Conservation (phyloP, 441 rosid species). For the Pelargonium citronellum region DNA sequence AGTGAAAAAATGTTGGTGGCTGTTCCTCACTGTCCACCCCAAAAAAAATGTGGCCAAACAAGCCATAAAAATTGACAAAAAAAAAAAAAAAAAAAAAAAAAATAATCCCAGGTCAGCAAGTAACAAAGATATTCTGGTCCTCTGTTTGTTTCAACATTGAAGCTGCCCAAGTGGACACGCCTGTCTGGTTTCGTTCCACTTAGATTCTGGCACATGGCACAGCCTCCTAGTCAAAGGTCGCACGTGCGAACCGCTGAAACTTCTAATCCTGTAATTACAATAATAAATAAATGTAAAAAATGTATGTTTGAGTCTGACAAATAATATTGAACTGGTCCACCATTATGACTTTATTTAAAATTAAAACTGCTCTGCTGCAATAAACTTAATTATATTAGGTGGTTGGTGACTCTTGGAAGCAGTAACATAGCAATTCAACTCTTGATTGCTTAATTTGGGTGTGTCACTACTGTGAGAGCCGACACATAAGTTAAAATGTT, state of each 20-base stretch:
- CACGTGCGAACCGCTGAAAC: slow-evolving; percentile 1
- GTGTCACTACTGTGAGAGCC: no score
- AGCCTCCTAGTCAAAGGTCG: neutral
- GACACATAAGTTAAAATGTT: no score
- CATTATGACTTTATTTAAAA: no score
- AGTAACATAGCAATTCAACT: no score
- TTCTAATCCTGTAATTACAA: neutral
- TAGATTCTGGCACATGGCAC: no score
- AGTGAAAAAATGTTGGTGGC: neutral
- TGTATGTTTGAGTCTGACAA: no score
- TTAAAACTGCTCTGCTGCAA: no score
- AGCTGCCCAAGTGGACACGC: slow-evolving; percentile 10
- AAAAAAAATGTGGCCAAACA: neutral
- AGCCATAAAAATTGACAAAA: neutral
- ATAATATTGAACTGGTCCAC: no score
- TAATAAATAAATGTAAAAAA: neutral
- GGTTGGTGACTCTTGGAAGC: no score
- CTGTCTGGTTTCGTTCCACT: neutral
- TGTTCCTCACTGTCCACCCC: neutral
- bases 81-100: neutral
- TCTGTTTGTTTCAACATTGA: neutral
- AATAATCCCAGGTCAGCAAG: neutral
- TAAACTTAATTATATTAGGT: no score
- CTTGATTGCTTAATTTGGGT: no score
- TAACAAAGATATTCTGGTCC: neutral